A percentile compares a stretch with the other conserved stretches of the same genome.
These are phyloP conservation scores for Solanum phureja DNA, from an alignment of 257 asterid species.

Conservation along the genomic window DNA sequence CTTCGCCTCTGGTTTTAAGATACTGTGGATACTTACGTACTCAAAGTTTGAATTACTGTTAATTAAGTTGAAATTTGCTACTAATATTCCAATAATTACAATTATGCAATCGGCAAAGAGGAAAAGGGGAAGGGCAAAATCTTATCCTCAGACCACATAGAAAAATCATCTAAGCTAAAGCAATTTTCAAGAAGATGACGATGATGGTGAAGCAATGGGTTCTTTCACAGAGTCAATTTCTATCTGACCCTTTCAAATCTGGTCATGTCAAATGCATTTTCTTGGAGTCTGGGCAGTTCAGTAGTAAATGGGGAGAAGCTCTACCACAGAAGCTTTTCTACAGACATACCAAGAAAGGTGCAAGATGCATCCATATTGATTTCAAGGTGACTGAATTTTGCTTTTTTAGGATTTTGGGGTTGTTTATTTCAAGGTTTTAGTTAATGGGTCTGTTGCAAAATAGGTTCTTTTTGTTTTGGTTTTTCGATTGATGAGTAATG, in stretches of 20 bases:
- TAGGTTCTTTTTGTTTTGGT: not conserved
- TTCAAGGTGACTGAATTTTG: not conserved
- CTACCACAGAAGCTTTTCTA: not conserved
- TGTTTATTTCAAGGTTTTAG: not conserved
- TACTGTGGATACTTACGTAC: not conserved
- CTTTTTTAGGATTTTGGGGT: not conserved
- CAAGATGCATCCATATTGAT: not conserved
- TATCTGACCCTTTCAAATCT: not conserved
- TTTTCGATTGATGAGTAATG: not conserved
- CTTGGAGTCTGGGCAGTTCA: not conserved
- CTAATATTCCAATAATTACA: not conserved
- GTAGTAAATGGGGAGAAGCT: not conserved
- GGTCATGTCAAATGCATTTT: not conserved
- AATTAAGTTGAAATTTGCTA: not conserved
- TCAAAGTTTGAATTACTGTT: not conserved
- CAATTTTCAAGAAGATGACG: not conserved
- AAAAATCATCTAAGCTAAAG: not conserved
- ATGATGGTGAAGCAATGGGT: not conserved
- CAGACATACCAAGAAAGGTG: not conserved
- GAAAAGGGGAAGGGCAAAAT: not conserved
- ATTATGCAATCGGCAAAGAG: not conserved
- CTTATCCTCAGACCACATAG: not conserved
- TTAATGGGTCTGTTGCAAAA: not conserved
- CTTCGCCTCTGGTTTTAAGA: not conserved
- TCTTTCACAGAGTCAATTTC: not conserved